Base-by-base conservation (phyloP, 192 early-diverging fungal species). In the Entomortierella chlamydospora region DNA sequence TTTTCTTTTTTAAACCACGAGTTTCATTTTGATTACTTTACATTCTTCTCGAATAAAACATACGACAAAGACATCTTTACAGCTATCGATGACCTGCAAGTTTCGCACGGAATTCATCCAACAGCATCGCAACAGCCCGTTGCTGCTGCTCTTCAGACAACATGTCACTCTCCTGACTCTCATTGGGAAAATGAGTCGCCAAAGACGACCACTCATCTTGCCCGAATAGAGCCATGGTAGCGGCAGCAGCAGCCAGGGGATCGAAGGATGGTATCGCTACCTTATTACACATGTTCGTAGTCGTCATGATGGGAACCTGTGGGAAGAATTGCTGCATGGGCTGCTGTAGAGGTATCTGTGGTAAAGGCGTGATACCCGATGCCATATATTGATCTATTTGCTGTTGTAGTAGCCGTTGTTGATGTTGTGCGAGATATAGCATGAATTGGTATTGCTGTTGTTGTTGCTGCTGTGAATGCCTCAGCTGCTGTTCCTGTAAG, bases 241-340 rank as follows among this genome's bases (percentile, higher is more conserved):
- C 61, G 11, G 61, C 47, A 7, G 29, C 28, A 4, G 45, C 61
- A 3, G 45, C 31, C 1, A 41, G 28, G 13, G 47, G 29, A 28
- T 62, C 47, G 22, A 62, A 62, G 6, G 61, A 51, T 1, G 61
- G 61, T 30, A 26, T 31, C 20, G 49, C 5, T 25, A 31, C 50
- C 23, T 62, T 62, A 30, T 23, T 62, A 45, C 49, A 62, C 47
- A 51, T 62, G 33, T 62, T 62, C 20, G 61, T 62, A 30, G 61
- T 62, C 0, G 61, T 62, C 49, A 51, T 49, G 47, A 62, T 62
- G 1, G 61, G 61, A 4, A 50, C 43, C 17, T 49, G 61, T n/a
- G 45, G 53, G 29, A 15, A 53, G 5, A 43, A 53, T 7, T 57
- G 54, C 34, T 54, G 34, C 9, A 22, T n/a, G 6, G 55, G 65